Evolutionary conservation across 2,329 filamentous ascomycete genomes (phyloP).

Genomic region (Penicillium sp.): DNA sequence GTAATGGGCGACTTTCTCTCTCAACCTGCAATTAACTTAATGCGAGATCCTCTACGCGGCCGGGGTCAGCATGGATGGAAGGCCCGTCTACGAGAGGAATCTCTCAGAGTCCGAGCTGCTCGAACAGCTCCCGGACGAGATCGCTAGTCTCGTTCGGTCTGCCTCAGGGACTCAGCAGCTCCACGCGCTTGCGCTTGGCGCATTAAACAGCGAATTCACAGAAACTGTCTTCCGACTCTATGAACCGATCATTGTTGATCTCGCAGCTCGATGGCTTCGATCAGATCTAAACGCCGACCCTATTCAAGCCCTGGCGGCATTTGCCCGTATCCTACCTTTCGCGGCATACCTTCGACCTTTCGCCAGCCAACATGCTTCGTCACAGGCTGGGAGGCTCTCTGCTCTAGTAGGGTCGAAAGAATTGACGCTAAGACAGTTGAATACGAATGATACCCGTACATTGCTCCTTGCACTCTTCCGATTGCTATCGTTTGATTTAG

Average conservation of each 20-base stretch:
- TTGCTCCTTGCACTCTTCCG: constrained; percentile 73
- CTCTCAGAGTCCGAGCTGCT: constrained; percentile 55
- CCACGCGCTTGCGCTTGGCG: constrained; percentile 68
- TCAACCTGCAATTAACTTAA: constrained; percentile 22
- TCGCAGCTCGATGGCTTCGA: constrained; percentile 75
- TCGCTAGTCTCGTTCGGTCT: constrained; percentile 67
- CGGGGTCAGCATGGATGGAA: constrained; percentile 41
- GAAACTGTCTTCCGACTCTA: constrained; percentile 74
- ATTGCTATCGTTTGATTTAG: constrained; percentile 73
- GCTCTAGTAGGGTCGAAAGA: constrained; percentile 34
- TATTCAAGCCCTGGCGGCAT: constrained; percentile 63
- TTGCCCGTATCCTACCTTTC: constrained; percentile 79
- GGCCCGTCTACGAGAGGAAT: constrained; percentile 52
- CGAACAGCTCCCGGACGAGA: constrained; percentile 67
- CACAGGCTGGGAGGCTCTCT: constrained; percentile 37
- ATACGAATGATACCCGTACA: constrained; percentile 43
- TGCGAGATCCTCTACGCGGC: constrained; percentile 34
- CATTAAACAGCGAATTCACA: constrained; percentile 70
- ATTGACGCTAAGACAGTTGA: constrained; percentile 35
- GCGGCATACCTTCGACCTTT: constrained; percentile 77
- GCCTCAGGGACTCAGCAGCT: constrained; percentile 68
- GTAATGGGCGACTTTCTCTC: constrained; percentile 26
- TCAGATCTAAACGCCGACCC: constrained; percentile 37
- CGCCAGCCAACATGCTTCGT: constrained; percentile 56
- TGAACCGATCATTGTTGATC: constrained; percentile 74